Evolutionary conservation across 164 flowering plant genomes (phyloP).

Genomic region (Dillenia suffruticosa): DNA sequence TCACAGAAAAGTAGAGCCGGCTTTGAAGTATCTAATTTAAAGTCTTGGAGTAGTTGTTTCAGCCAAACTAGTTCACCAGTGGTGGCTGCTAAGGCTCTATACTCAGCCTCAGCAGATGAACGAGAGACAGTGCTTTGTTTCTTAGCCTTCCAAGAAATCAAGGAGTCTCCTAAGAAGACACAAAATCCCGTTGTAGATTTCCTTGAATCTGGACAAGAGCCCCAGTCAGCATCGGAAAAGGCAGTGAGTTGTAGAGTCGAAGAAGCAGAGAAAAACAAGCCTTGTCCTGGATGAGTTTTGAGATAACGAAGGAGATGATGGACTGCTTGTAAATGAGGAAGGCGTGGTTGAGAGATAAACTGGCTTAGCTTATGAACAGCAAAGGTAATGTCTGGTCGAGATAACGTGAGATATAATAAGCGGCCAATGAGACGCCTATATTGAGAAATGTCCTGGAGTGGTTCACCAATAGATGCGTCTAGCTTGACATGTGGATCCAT

Average conservation of each 20-base stretch:
- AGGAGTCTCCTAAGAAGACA: background rate
- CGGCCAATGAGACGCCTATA: conserved; percentile 6
- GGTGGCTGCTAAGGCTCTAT: background rate
- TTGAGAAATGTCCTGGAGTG: background rate
- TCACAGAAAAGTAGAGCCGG: too few relatives aligned
- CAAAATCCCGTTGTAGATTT: background rate
- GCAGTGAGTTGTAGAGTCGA: background rate
- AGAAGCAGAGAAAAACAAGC: background rate
- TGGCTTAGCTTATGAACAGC: conserved; percentile 5
- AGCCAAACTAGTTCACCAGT: background rate
- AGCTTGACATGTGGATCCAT: background rate
- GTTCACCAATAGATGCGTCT: background rate
- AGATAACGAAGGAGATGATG: conserved; percentile 6
- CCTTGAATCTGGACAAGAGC: background rate
- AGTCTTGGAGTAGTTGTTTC: background rate
- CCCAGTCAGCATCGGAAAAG: conserved; percentile 10
- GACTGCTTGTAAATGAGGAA: background rate
- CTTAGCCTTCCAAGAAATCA: conserved; percentile 8
- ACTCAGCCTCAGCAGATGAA: conserved; percentile 5
- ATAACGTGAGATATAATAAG: conserved; percentile 1
- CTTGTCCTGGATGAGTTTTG: background rate
- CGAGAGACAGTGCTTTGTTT: conserved; percentile 9
- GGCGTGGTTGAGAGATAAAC: background rate
- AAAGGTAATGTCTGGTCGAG: conserved; percentile 8
- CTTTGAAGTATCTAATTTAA: background rate